Conservation (phyloP, 1,284 basidiomycete genomes). For the Filobasidium uniguttulatum region DNA sequence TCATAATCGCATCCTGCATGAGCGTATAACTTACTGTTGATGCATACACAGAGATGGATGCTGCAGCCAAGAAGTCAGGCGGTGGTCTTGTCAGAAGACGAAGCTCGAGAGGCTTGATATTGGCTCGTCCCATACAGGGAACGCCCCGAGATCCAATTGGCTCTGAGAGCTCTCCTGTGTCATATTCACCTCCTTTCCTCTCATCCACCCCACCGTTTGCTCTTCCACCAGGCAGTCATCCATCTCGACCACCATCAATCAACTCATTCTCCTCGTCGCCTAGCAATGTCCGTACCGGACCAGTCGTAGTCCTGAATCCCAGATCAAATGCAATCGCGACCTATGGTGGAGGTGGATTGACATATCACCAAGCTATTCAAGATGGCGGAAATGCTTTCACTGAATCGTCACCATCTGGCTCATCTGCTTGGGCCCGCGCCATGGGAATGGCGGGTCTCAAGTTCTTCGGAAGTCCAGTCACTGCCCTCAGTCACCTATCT, state of each 20-base stretch:
- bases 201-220: constrained; percentile 37
- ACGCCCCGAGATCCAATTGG: constrained; percentile 11
- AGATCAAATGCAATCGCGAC: constrained; percentile 12
- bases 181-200: constrained; percentile 38
- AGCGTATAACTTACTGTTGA: not conserved
- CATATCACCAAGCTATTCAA: constrained; percentile 18
- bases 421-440: constrained; percentile 63
- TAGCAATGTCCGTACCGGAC: constrained; percentile 13
- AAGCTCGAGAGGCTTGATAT: constrained; percentile 30
- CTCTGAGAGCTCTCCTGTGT: constrained; percentile 20
- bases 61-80: constrained; percentile 31
- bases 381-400: constrained; percentile 19
- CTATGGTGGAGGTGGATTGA: constrained; percentile 8
- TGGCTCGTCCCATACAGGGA: constrained; percentile 26
- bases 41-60: constrained; percentile 33
- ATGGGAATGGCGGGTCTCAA: constrained; percentile 80
- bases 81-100: constrained; percentile 30
- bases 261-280: constrained; percentile 15
- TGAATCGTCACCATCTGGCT: constrained; percentile 27
- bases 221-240: constrained; percentile 19
- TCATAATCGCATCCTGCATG: too few species aligned
- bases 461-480: constrained; percentile 55
- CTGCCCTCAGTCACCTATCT: constrained; percentile 6
- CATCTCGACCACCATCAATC: constrained; percentile 11
- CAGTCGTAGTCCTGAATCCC: constrained; percentile 14